Percentiles rank a stretch among this genome's conserved stretches.
These are phyloP conservation scores for Arabidopsis lyrata DNA, from an alignment of 441 rosid genomes.

Conservation along the genomic window DNA sequence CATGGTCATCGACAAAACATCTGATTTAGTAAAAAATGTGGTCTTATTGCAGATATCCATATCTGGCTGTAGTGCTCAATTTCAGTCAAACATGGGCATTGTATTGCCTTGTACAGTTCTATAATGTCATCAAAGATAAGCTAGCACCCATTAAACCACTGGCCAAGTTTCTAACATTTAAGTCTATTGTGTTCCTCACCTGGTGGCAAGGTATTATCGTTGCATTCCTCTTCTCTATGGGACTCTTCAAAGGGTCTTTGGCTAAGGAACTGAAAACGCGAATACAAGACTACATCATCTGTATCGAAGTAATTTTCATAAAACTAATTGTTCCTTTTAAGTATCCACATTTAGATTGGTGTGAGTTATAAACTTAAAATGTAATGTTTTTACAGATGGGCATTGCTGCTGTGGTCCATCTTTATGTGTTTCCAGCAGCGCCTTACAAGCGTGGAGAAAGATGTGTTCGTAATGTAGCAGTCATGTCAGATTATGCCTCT, in stretches of 20 bases:
- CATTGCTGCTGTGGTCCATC: slow-evolving; percentile 91
- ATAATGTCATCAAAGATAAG: slow-evolving; percentile 84
- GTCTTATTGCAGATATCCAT: slow-evolving; percentile 77
- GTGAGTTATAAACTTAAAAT: background rate
- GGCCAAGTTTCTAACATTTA: slow-evolving; percentile 92
- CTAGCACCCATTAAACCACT: slow-evolving; percentile 88
- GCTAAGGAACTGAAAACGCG: slow-evolving; percentile 92
- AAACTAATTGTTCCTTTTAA: background rate
- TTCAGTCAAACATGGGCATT: slow-evolving; percentile 98
- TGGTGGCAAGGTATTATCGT: slow-evolving; percentile 99
- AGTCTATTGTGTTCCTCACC: slow-evolving; percentile 94
- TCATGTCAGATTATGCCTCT: slow-evolving; percentile 92
- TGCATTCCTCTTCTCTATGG: slow-evolving; percentile 93
- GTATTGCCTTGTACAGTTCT: slow-evolving; percentile 96
- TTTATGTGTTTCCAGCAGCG: slow-evolving; percentile 85
- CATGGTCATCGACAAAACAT: background rate
- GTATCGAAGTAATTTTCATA: slow-evolving; percentile 67
- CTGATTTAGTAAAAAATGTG: slow-evolving; percentile 32
- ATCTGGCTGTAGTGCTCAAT: slow-evolving; percentile 92
- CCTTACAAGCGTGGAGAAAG: slow-evolving; percentile 98
- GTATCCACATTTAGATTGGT: background rate
- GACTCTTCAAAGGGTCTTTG: slow-evolving; percentile 82
- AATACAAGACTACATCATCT: slow-evolving; percentile 94
- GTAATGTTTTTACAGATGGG: slow-evolving; percentile 75
- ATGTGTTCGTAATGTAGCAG: slow-evolving; percentile 95